Evolutionary conservation across 768 basidiomycete genomes (phyloP).

Genomic region (Lanmaoa pseudosensibilis): DNA sequence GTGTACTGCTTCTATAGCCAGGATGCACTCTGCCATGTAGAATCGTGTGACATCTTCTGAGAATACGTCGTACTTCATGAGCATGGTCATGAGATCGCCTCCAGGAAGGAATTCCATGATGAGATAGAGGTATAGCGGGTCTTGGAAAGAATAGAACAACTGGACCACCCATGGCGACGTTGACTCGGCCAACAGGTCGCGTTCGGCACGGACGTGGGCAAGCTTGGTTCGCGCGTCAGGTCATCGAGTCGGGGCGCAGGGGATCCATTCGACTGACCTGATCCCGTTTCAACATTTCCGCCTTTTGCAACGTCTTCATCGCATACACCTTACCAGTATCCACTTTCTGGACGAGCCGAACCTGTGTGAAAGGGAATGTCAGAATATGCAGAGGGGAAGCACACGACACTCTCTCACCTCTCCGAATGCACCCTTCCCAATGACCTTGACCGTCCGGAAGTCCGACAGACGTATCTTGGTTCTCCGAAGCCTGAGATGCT

Average conservation of each 20-base stretch:
- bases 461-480: constrained; percentile 92
- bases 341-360: constrained; percentile 92
- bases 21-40: constrained; percentile 98
- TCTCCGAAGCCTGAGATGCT: constrained; percentile 86
- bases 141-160: constrained; percentile 97
- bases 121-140: constrained; percentile 91
- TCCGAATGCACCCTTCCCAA: constrained; percentile 98
- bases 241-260: background rate
- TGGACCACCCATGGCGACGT: constrained; percentile 98
- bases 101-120: constrained; percentile 94
- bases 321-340: constrained; percentile 99
- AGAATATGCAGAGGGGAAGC: background rate
- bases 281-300: constrained; percentile 99
- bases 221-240: constrained; percentile 51
- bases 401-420: constrained; percentile 57
- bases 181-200: constrained; percentile 94
- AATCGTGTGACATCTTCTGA: constrained; percentile 98
- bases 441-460: constrained; percentile 97
- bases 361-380: constrained; percentile 43
- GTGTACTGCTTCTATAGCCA: constrained; percentile 98
- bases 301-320: constrained; percentile 98
- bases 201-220: constrained; percentile 95
- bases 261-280: constrained; percentile 57
- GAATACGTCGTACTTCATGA: constrained; percentile 99
- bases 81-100: constrained; percentile 99